Conservation (phyloP, 2,329 filamentous ascomycete genomes). For the Talaromyces islandicus region DNA sequence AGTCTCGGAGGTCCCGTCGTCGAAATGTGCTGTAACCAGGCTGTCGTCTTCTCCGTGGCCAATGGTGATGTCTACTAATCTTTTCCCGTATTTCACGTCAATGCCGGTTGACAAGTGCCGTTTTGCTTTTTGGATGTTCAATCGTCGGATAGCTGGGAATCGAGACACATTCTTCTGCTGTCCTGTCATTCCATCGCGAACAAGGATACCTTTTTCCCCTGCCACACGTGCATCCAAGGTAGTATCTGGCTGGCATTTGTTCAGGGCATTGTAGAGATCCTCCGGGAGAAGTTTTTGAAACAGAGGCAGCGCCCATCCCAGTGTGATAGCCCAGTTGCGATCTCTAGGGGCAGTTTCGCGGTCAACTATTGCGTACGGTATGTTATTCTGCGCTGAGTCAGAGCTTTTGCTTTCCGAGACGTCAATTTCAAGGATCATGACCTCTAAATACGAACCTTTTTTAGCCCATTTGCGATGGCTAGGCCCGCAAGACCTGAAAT, state of each 20-base stretch:
- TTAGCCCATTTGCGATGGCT: conserved; percentile 4
- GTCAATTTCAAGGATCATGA: not conserved
- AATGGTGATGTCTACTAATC: not conserved
- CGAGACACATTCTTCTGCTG: not conserved
- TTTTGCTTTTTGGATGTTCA: conserved; percentile 6
- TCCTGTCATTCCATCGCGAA: conserved; percentile 1
- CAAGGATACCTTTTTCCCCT: not conserved
- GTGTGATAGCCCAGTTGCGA: conserved; percentile 7
- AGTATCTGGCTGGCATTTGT: conserved; percentile 4
- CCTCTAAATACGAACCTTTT: not conserved
- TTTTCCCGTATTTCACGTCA: conserved; percentile 4
- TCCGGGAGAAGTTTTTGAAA: conserved; percentile 7
- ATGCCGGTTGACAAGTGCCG: not conserved
- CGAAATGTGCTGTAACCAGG: conserved; percentile 3
- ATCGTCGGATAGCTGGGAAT: not conserved
- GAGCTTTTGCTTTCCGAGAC: not conserved
- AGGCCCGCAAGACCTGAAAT: conserved; percentile 1
- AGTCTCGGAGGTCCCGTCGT: conserved; percentile 2
- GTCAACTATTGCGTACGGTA: conserved; percentile 5
- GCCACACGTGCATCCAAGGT: not conserved
- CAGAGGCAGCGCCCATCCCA: conserved; percentile 2
- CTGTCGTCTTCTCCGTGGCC: not conserved
- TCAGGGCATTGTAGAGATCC: not conserved
- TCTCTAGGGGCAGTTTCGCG: conserved; percentile 5
- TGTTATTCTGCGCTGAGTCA: not conserved